Conservation (phyloP, 805 yeast species). For the Zygoascus biomembranicola region DNA sequence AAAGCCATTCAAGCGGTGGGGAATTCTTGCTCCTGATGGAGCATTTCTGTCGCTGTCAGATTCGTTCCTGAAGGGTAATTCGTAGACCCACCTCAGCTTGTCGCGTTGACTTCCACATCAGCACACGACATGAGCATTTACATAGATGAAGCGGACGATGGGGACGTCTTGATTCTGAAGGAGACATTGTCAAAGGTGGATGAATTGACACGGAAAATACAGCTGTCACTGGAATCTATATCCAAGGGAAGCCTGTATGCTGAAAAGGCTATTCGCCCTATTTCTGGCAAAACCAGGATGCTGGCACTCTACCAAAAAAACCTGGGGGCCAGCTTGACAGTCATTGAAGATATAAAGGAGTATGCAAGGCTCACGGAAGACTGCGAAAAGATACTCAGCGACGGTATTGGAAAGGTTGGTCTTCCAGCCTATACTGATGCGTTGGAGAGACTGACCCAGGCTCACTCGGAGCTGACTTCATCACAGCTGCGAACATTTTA, state of each 20-base stretch:
- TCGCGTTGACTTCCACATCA: background rate
- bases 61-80: too few species aligned
- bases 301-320: constrained; percentile 45
- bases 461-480: constrained; percentile 19
- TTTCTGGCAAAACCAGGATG: constrained; percentile 52
- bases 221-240: constrained; percentile 46
- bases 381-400: constrained; percentile 29
- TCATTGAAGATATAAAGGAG: constrained; percentile 22
- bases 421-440: constrained; percentile 19
- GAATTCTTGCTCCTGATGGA: too few species aligned
- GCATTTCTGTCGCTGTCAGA: too few species aligned
- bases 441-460: constrained; percentile 17
- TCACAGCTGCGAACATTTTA: constrained; percentile 36
- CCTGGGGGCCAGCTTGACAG: constrained; percentile 20
- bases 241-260: constrained; percentile 48
- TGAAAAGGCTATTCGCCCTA: constrained; percentile 60
- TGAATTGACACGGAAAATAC: constrained; percentile 46
- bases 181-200: constrained; percentile 59
- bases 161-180: constrained; percentile 72
- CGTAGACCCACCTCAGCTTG: too few species aligned
- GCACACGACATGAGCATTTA: background rate
- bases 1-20: too few species aligned
- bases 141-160: constrained; percentile 8
- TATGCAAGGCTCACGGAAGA: constrained; percentile 39
- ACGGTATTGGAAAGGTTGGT: constrained; percentile 10